These are phyloP conservation scores for Eucalyptus cloeziana DNA, from an alignment of 345 rosid genomes.

Conservation along the genomic window DNA sequence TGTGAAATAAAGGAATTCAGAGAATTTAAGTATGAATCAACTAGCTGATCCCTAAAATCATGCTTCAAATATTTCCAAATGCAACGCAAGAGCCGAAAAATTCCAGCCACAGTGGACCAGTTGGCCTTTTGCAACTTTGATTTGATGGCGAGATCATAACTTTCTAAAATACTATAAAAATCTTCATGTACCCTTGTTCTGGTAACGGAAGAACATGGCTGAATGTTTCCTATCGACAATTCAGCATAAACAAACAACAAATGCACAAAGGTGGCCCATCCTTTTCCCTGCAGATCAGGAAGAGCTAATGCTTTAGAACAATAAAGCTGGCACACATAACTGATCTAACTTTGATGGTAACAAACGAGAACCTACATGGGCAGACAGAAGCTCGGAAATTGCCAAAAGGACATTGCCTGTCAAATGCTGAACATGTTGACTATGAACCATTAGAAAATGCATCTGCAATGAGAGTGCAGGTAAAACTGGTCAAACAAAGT, in stretches of 20 bases:
- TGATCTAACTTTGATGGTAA: background rate
- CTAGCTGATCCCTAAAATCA: conserved; percentile 30
- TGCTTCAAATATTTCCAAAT: conserved; percentile 51
- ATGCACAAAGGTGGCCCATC: conserved; percentile 30
- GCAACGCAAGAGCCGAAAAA: conserved; percentile 37
- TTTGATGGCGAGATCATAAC: conserved; percentile 16
- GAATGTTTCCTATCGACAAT: conserved; percentile 15
- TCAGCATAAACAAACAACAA: conserved; percentile 35
- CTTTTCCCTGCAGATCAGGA: conserved; percentile 27
- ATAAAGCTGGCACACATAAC: background rate
- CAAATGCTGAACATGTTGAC: conserved; percentile 44
- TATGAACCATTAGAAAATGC: conserved; percentile 24
- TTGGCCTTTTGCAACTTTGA: conserved; percentile 30
- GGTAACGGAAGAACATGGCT: background rate
- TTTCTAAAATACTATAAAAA: background rate
- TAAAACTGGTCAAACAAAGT: background rate
- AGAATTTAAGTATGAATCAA: conserved; percentile 23
- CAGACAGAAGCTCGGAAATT: conserved; percentile 29
- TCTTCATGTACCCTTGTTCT: conserved; percentile 1
- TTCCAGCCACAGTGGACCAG: conserved; percentile 45
- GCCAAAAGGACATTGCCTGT: conserved; percentile 44
- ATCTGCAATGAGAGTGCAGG: conserved; percentile 23
- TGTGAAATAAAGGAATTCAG: conserved; percentile 29
- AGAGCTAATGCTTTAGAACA: background rate
- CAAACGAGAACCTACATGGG: conserved; percentile 30